Evolutionary conservation across 495 filamentous ascomycete species (phyloP), one percentile per base, ranked within the genome.

Genomic region (Podospora pseudocomata): DNA sequence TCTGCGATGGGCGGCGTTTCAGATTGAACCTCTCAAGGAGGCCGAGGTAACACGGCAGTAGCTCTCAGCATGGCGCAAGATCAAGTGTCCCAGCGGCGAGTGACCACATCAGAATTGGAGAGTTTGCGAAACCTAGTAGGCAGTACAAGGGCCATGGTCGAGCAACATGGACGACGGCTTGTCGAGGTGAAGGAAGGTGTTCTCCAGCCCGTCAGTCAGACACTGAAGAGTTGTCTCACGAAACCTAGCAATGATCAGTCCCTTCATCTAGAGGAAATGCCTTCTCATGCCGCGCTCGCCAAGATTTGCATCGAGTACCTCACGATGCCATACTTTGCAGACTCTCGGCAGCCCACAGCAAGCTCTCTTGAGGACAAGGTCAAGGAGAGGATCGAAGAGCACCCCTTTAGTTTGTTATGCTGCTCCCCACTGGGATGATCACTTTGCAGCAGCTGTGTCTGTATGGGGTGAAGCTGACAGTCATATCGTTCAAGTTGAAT

Each of bases 1-100:
- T 16, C 61, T 63, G 15, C 61, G 32, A 23, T 63, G 61, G 61
- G 61, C 32, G 18, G 30, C 32, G 11, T 63, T 63, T n/a, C 61
- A 63, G 32, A 49, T 19, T 13, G 61, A 63, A 23, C 61, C 61
- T 9, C 28, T 63, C 28, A 44, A 39, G 61, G 61, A 63, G 15
- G 61, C 28, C 27, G 61, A 63, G 32, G n/a, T 63, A 16, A 39
- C 30, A 63, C 61, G 5, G 61, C 61, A 39, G 5, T 63, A 19
- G 61, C 61, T 63, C n/a, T 63, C 11, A 27, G 61, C 32, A 63
- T 63, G 30, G 61, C 32, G 1, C 61, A 7, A 2, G 32, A 49
- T 39, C 18, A 49, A 19, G 30, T 15, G 1, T 7, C 32, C 13
- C 15, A 5, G 2, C 2, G 32, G 3, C 18, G 4, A 19, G 3